Evolutionary conservation across 2,329 filamentous ascomycete genomes (phyloP), one percentile per base, ranked within the genome.

Genomic region (Fusarium albosuccineum): DNA sequence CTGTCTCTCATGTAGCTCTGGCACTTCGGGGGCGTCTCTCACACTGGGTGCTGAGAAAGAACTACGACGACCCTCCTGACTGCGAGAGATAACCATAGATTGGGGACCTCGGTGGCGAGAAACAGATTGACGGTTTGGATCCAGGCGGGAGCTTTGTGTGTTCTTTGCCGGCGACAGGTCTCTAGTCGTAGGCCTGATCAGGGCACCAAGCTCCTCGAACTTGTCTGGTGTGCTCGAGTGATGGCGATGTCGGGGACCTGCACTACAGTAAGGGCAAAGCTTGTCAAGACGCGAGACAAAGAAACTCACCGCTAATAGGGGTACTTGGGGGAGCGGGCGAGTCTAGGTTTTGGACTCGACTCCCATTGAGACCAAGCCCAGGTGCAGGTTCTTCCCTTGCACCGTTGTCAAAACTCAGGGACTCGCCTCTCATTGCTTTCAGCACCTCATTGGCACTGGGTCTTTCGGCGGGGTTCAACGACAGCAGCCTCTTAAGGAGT

Each of bases 391-490:
- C 74, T 27, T 75, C 71, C 48, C 78, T 78, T 49, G 78, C 74
- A 17, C 82, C 70, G 10, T 79, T 78, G 39, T 86, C 82, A 48
- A 84, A 74, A 42, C 76, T 80, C 37, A 69, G 13, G 68, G 78
- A 87, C 81, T 92, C 90, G 37, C 87, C 89, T 70, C 91, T 90
- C 78, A 97, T 92, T 3, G 89, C 92, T 9, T 85, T 84, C 39
- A 98, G 79, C 2, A 99, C 95, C 59, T 98, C 94, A 45, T 89
- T 92, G 1, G 96, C 94, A 44, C 89, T 93, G 0, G 96, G 96
- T 7, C 96, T 86, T 57, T 94, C 88, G 2, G 83, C 81, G 0
- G 95, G 93, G 61, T 94, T 86, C 11, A 97, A 82, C 1, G 93
- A 90, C 6, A 99, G 85, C 6, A 99, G 83, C 57, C 88, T 88